These are phyloP conservation scores for Colletotrichum navitas DNA, from an alignment of 2,329 filamentous ascomycete species.

Conservation along the genomic window DNA sequence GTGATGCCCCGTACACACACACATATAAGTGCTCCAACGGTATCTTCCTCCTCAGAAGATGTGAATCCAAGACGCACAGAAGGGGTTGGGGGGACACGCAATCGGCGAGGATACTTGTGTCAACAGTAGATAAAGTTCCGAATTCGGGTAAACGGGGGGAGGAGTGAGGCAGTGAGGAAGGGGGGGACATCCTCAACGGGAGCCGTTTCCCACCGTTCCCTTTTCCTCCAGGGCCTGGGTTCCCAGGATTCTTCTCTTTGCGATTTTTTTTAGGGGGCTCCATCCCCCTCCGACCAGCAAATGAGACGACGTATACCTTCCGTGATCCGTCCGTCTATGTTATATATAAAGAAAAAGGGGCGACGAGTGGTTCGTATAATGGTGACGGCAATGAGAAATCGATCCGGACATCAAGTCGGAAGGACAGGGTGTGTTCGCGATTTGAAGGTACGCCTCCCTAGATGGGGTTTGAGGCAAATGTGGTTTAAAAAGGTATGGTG, in stretches of 20 bases:
- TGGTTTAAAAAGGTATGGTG: slow-evolving; percentile 18
- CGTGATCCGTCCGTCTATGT: slow-evolving; percentile 38
- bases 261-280: too few species aligned
- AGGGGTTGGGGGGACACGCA: too few species aligned
- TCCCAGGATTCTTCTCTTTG: slow-evolving; percentile 5
- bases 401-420: slow-evolving; percentile 40
- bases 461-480: neutral
- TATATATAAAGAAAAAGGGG: slow-evolving; percentile 11
- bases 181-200: slow-evolving; percentile 9
- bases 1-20: neutral
- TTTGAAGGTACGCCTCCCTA: neutral
- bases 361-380: slow-evolving; percentile 20
- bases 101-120: neutral
- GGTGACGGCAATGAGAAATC: slow-evolving; percentile 35
- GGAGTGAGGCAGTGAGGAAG: too few species aligned
- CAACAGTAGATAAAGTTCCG: slow-evolving; percentile 40
- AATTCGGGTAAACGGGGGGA: slow-evolving; percentile 27
- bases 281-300: slow-evolving; percentile 7
- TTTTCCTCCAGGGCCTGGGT: slow-evolving; percentile 14
- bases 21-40: neutral
- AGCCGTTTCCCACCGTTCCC: neutral
- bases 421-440: slow-evolving; percentile 20
- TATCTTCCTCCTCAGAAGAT: neutral
- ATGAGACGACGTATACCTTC: slow-evolving; percentile 12
- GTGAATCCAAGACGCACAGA: slow-evolving; percentile 17